Evolutionary conservation across 2,329 filamentous ascomycete genomes (phyloP).

Genomic region (Cercospora zeae-maydis): DNA sequence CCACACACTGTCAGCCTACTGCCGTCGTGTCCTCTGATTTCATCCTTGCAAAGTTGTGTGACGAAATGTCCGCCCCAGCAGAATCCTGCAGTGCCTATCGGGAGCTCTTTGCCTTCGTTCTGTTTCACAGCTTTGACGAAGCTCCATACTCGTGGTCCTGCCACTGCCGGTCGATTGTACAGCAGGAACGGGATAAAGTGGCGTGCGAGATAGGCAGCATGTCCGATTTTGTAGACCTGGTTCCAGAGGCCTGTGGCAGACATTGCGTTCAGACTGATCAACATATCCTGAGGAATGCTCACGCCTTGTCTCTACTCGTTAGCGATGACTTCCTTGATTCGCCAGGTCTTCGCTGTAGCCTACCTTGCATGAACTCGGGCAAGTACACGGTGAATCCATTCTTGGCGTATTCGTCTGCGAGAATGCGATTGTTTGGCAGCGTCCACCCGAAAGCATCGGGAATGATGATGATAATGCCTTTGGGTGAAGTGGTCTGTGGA

Average conservation of each 20-base stretch:
- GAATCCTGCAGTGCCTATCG: slow-evolving; percentile 11
- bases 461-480: slow-evolving; percentile 40
- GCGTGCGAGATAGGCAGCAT: slow-evolving; percentile 27
- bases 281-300: slow-evolving; percentile 27
- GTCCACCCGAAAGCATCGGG: slow-evolving; percentile 40
- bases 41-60: slow-evolving; percentile 35
- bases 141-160: slow-evolving; percentile 28
- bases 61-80: slow-evolving; percentile 39
- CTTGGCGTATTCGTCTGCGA: slow-evolving; percentile 39
- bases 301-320: slow-evolving; percentile 22
- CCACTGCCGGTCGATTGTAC: slow-evolving; percentile 24
- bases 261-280: slow-evolving; percentile 34
- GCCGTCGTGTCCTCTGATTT: slow-evolving; percentile 31
- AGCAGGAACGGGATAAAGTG: slow-evolving; percentile 31
- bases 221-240: slow-evolving; percentile 33
- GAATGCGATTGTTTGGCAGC: slow-evolving; percentile 38
- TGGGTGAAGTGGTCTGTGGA: slow-evolving; percentile 27
- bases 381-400: slow-evolving; percentile 34
- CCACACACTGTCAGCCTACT: slow-evolving; percentile 35
- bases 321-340: background rate
- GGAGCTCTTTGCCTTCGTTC: slow-evolving; percentile 31
- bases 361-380: slow-evolving; percentile 40
- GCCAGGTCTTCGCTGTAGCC: background rate
- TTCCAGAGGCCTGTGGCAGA: slow-evolving; percentile 32
- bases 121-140: slow-evolving; percentile 33